These are phyloP conservation scores for Pythium sp. DNA, from an alignment of 352 stramenopile genomes.

Conservation along the genomic window DNA sequence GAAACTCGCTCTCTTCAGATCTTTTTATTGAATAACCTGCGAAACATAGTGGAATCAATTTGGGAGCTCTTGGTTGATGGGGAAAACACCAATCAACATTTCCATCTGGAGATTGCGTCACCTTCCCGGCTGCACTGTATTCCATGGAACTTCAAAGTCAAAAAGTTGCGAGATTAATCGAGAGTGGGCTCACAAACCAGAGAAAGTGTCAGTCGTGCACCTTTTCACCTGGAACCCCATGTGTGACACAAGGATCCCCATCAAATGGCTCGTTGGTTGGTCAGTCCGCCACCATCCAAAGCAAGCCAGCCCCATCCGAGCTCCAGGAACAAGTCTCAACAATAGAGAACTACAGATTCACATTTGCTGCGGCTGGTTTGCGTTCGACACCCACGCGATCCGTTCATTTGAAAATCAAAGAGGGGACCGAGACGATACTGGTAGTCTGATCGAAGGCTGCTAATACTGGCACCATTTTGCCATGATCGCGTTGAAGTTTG, in stretches of 20 bases:
- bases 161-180: not conserved
- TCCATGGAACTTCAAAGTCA: not conserved
- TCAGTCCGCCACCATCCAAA: not conserved
- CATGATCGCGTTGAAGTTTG: too few relatives aligned
- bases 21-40: not conserved
- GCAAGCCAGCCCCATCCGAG: too few relatives aligned
- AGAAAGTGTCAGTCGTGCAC: not conserved
- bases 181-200: not conserved
- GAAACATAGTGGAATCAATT: not conserved
- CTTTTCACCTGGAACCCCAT: not conserved
- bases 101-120: not conserved
- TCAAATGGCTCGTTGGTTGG: not conserved
- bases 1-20: not conserved
- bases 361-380: too few relatives aligned
- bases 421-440: too few relatives aligned
- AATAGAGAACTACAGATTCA: too few relatives aligned
- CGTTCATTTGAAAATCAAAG: too few relatives aligned
- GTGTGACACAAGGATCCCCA: not conserved
- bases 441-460: too few relatives aligned
- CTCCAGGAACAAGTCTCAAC: too few relatives aligned
- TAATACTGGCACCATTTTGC: too few relatives aligned
- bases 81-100: not conserved
- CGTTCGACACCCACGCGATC: too few relatives aligned
- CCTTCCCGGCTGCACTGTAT: not conserved
- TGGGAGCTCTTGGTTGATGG: not conserved